Percentiles rank a stretch among this genome's conserved stretches.
Evolutionary conservation across 352 stramenopile species (phyloP).

Genomic region (Globisporangium alternatum): DNA sequence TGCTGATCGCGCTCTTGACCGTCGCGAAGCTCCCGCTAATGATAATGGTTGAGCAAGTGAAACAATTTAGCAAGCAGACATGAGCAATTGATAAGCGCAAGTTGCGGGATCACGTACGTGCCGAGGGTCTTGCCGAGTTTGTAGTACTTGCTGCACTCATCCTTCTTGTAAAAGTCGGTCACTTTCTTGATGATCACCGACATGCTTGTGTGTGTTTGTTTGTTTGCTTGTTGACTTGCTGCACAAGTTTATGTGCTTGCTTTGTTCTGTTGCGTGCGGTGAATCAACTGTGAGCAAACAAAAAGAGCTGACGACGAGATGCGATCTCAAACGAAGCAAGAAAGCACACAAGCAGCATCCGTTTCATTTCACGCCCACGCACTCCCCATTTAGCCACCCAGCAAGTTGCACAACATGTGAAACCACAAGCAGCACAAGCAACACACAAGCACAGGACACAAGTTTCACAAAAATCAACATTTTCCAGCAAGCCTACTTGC

Average conservation of each 20-base stretch:
- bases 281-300: slow-evolving; percentile 1
- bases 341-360: background rate
- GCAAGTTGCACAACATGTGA: background rate
- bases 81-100: background rate
- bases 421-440: background rate
- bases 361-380: slow-evolving; percentile 2
- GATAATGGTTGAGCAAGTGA: slow-evolving; percentile 23
- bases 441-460: background rate
- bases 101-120: slow-evolving; percentile 53
- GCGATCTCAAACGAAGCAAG: background rate
- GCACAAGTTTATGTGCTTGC: background rate
- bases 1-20: slow-evolving; percentile 79
- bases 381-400: background rate
- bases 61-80: background rate
- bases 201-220: slow-evolving; percentile 28
- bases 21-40: slow-evolving; percentile 81
- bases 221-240: slow-evolving; percentile 3
- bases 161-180: slow-evolving; percentile 86
- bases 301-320: background rate
- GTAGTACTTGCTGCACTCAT: slow-evolving; percentile 88
- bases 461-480: too few species aligned
- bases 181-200: slow-evolving; percentile 84
- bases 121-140: slow-evolving; percentile 87
- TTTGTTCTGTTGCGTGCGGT: background rate
- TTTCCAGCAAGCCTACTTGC: background rate